A percentile compares a stretch with the other conserved stretches of the same genome.
phyloP scores from a whole-genome alignment of 805 yeast genomes.

The Cyberlindnera xylosilytica region DNA sequence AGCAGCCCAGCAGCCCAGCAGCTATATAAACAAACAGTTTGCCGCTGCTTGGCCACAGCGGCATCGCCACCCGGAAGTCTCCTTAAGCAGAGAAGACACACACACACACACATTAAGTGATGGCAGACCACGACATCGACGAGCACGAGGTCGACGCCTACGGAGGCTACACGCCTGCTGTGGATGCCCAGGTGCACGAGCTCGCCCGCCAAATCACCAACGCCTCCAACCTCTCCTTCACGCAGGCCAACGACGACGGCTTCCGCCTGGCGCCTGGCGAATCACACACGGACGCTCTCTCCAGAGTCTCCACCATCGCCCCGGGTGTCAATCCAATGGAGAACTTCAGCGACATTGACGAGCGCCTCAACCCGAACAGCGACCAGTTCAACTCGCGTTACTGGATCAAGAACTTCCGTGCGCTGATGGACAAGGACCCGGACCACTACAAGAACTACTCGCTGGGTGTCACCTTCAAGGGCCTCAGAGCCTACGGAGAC shows the following conservation, averaged over 20 bases:
- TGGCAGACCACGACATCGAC: slow-evolving; percentile 4
- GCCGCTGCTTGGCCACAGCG: too few species aligned
- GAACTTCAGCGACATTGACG: slow-evolving; percentile 32
- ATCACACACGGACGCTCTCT: slow-evolving; percentile 9
- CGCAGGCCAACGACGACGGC: slow-evolving; percentile 1
- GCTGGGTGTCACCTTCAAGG: slow-evolving; percentile 55
- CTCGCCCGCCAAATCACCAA: slow-evolving; percentile 39
- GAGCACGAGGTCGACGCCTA: slow-evolving; percentile 13
- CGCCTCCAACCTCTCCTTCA: slow-evolving; percentile 11
- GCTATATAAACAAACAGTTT: too few species aligned
- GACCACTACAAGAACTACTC: slow-evolving; percentile 57
- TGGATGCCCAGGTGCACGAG: slow-evolving; percentile 30
- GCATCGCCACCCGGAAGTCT: too few species aligned
- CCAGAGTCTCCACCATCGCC: slow-evolving; percentile 25
- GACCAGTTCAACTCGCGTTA: slow-evolving; percentile 52
- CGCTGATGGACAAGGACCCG: slow-evolving; percentile 49
- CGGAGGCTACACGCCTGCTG: slow-evolving; percentile 32
- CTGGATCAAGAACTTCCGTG: slow-evolving; percentile 63
- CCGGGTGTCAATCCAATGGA: slow-evolving; percentile 39
- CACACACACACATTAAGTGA: too few species aligned
- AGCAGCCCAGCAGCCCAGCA: too few species aligned
- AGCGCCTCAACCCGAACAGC: slow-evolving; percentile 54
- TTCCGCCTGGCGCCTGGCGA: slow-evolving; percentile 10
- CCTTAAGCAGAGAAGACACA: too few species aligned
- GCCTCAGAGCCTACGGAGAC: slow-evolving; percentile 59